These are phyloP conservation scores for Amphibolis antarctica DNA, from an alignment of 106 monocot species.

Conservation along the genomic window DNA sequence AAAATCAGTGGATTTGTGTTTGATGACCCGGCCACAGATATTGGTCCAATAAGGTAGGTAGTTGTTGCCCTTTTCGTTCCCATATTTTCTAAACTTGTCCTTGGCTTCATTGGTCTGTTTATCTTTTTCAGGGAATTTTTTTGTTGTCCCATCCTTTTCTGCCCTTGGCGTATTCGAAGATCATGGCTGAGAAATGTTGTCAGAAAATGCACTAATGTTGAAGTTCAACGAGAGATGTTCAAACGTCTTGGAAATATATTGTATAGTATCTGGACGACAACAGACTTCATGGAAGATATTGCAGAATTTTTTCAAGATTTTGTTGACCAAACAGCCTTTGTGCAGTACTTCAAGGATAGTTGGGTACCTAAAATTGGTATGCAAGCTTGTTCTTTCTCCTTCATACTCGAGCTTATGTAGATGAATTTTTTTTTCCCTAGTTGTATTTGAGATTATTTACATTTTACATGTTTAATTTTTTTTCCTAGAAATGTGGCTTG, in stretches of 20 bases:
- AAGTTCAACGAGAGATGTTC: constrained; percentile 9
- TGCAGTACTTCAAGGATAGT: constrained; percentile 72
- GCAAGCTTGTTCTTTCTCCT: background rate
- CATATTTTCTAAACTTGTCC: background rate
- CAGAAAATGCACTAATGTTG: constrained; percentile 45
- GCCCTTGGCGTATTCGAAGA: constrained; percentile 73
- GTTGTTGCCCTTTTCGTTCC: background rate
- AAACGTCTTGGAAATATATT: constrained; percentile 26
- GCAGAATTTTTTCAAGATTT: constrained; percentile 39
- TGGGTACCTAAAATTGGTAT: constrained; percentile 97
- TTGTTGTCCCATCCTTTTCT: constrained; percentile 72
- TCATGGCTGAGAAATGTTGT: constrained; percentile 83
- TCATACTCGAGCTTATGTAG: background rate
- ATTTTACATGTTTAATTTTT: constrained; percentile 9
- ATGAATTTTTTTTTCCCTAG: background rate
- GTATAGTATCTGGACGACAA: constrained; percentile 5
- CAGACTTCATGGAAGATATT: background rate
- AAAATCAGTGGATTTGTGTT: constrained; percentile 61
- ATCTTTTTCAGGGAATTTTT: constrained; percentile 51
- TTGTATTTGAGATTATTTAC: background rate
- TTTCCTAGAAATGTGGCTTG: constrained; percentile 86
- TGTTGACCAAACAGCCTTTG: constrained; percentile 70
- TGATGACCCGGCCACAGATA: constrained; percentile 78
- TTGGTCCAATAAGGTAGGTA: constrained; percentile 63
- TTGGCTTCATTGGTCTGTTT: background rate